These are phyloP conservation scores for Penicillium crystallinum DNA, from an alignment of 495 filamentous ascomycete genomes.

Conservation along the genomic window DNA sequence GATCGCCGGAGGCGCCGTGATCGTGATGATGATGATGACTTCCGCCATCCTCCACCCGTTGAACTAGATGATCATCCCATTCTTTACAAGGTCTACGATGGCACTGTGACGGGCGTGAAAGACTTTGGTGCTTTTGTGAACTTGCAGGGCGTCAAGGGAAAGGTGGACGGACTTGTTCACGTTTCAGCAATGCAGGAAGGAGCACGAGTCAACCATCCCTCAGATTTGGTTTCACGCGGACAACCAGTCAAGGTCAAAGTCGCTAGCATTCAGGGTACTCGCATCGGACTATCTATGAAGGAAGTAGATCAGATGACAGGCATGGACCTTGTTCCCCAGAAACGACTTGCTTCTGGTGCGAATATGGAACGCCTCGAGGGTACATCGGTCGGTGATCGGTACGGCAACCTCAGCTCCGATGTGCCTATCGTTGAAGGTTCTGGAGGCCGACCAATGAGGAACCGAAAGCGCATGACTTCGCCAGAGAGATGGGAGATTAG, in stretches of 20 bases:
- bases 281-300: conserved; percentile 92
- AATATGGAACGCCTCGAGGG: conserved; percentile 81
- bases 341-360: conserved; percentile 81
- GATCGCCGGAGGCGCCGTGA: conserved; percentile 37
- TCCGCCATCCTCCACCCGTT: conserved; percentile 64
- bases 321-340: conserved; percentile 74
- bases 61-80: conserved; percentile 79
- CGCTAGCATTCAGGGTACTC: conserved; percentile 70
- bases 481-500: conserved; percentile 97
- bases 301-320: conserved; percentile 92
- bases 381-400: conserved; percentile 39
- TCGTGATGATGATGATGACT: conserved; percentile 55
- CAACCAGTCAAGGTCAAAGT: conserved; percentile 94
- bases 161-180: conserved; percentile 90
- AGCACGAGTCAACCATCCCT: conserved; percentile 83
- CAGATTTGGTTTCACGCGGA: conserved; percentile 73
- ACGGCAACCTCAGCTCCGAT: conserved; percentile 52
- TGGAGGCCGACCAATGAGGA: conserved; percentile 49
- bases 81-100: conserved; percentile 85
- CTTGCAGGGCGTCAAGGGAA: conserved; percentile 76
- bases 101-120: conserved; percentile 83
- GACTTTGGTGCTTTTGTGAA: conserved; percentile 97
- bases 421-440: conserved; percentile 65
- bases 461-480: conserved; percentile 88
- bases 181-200: conserved; percentile 91